Percentiles rank a stretch among this genome's conserved stretches.
Evolutionary conservation across 495 filamentous ascomycete species (phyloP).

Genomic region (Aspergillus olivimuriae): DNA sequence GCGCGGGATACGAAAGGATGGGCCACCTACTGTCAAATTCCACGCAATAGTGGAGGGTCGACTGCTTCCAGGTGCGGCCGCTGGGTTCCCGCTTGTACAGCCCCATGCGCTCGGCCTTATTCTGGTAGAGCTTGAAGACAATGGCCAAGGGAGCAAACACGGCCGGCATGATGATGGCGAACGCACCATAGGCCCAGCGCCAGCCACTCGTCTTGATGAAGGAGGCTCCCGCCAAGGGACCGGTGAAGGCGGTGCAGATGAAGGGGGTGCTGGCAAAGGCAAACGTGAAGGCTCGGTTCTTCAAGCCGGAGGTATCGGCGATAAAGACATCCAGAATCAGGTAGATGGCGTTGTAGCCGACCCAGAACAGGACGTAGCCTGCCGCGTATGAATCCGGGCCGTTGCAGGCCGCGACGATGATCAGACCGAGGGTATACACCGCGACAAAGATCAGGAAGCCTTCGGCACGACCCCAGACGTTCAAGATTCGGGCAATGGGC

Average conservation of each 20-base stretch:
- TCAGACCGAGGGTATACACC: slow-evolving; percentile 36
- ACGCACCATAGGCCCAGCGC: slow-evolving; percentile 59
- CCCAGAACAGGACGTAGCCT: slow-evolving; percentile 49
- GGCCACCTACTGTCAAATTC: slow-evolving; percentile 52
- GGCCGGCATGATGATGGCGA: slow-evolving; percentile 52
- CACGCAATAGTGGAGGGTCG: slow-evolving; percentile 46
- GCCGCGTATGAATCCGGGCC: slow-evolving; percentile 41
- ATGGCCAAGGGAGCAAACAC: slow-evolving; percentile 47
- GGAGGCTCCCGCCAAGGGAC: slow-evolving; percentile 24
- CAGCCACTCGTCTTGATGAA: slow-evolving; percentile 46
- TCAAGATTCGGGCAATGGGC: slow-evolving; percentile 60
- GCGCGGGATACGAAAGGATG: neutral
- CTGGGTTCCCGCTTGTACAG: slow-evolving; percentile 30
- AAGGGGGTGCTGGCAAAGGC: slow-evolving; percentile 60
- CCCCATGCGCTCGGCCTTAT: slow-evolving; percentile 48
- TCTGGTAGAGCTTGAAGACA: slow-evolving; percentile 51
- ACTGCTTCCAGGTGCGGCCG: slow-evolving; percentile 42
- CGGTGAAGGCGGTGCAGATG: slow-evolving; percentile 49
- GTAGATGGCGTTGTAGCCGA: slow-evolving; percentile 53
- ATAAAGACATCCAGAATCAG: slow-evolving; percentile 56
- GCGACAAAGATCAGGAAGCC: slow-evolving; percentile 40
- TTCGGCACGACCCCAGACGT: slow-evolving; percentile 56
- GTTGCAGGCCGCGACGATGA: slow-evolving; percentile 45
- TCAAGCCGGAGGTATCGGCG: slow-evolving; percentile 58
- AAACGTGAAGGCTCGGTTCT: slow-evolving; percentile 56